These are phyloP conservation scores for Penicillium coffeae DNA, from an alignment of 495 filamentous ascomycete genomes.

Conservation along the genomic window DNA sequence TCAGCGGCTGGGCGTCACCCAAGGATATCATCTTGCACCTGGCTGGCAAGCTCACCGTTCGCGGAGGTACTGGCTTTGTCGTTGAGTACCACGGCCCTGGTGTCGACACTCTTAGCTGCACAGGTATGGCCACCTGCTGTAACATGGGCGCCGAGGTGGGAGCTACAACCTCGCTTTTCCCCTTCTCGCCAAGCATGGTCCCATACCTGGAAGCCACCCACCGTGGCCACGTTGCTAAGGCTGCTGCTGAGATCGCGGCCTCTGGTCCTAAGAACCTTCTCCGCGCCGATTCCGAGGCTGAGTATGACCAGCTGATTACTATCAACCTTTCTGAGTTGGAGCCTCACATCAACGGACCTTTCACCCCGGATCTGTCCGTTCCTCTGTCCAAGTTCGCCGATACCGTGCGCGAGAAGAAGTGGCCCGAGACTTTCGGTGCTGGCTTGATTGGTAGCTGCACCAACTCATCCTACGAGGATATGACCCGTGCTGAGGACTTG, in stretches of 20 bases:
- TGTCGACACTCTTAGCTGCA: conserved; percentile 82
- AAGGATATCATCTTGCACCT: conserved; percentile 93
- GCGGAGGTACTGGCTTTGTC: conserved; percentile 90
- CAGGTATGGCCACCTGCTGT: conserved; percentile 87
- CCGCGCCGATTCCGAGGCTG: conserved; percentile 69
- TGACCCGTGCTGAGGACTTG: conserved; percentile 88
- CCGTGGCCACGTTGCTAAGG: conserved; percentile 64
- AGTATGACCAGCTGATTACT: conserved; percentile 88
- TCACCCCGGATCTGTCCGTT: conserved; percentile 91
- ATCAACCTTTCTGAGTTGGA: conserved; percentile 88
- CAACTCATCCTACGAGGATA: conserved; percentile 97
- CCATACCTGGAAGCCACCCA: conserved; percentile 82
- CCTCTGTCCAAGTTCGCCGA: conserved; percentile 85
- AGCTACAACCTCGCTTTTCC: conserved; percentile 94
- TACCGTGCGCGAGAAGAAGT: conserved; percentile 75
- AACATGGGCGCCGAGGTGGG: conserved; percentile 96
- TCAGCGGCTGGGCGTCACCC: conserved; percentile 86
- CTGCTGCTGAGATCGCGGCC: conserved; percentile 37
- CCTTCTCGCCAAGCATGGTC: conserved; percentile 65
- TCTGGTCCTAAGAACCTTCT: conserved; percentile 54
- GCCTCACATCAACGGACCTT: conserved; percentile 96
- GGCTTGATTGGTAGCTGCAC: conserved; percentile 97
- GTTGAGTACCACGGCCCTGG: conserved; percentile 92
- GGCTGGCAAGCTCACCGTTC: conserved; percentile 85
- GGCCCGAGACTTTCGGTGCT: conserved; percentile 87